phyloP scores from a whole-genome alignment of 75 land plant species.

The Adiantum capillusveneris region DNA sequence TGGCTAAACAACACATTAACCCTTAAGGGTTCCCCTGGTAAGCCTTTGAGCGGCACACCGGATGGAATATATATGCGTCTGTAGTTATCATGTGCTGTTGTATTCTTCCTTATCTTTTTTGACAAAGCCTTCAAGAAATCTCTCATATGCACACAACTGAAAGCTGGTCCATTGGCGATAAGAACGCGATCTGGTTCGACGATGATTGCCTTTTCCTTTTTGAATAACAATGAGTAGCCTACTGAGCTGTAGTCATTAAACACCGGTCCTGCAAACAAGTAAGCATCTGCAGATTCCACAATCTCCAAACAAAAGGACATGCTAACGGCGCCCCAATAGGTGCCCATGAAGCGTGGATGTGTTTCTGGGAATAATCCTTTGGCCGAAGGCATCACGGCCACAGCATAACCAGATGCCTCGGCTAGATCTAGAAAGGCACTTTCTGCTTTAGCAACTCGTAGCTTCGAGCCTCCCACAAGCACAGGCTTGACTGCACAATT shows the following conservation, averaged over 20 bases:
- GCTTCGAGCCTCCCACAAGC: slow-evolving; percentile 57
- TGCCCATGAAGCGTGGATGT: slow-evolving; percentile 71
- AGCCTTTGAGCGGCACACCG: slow-evolving; percentile 32
- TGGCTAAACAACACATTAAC: slow-evolving; percentile 71
- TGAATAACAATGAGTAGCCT: slow-evolving; percentile 66
- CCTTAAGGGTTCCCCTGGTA: slow-evolving; percentile 45
- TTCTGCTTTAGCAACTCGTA: slow-evolving; percentile 53
- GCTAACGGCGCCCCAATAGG: slow-evolving; percentile 84
- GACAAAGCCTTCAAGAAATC: slow-evolving; percentile 55
- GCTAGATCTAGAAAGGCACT: slow-evolving; percentile 48
- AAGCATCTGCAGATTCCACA: slow-evolving; percentile 77
- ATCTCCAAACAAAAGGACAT: slow-evolving; percentile 54
- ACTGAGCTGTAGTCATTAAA: slow-evolving; percentile 83
- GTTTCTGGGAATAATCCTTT: slow-evolving; percentile 61
- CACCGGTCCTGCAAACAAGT: slow-evolving; percentile 66
- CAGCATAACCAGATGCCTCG: slow-evolving; percentile 53
- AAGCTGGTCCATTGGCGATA: slow-evolving; percentile 32
- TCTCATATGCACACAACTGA: slow-evolving; percentile 49
- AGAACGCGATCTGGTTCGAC: slow-evolving; percentile 66
- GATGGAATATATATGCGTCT: slow-evolving; percentile 60
- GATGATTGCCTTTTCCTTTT: slow-evolving; percentile 55
- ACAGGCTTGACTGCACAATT: slow-evolving; percentile 69
- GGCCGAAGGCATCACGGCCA: slow-evolving; percentile 67
- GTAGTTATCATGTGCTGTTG: slow-evolving; percentile 52
- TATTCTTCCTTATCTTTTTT: slow-evolving; percentile 48